Conservation (phyloP, 495 filamentous ascomycete genomes). For the Penicillium paxilli region DNA sequence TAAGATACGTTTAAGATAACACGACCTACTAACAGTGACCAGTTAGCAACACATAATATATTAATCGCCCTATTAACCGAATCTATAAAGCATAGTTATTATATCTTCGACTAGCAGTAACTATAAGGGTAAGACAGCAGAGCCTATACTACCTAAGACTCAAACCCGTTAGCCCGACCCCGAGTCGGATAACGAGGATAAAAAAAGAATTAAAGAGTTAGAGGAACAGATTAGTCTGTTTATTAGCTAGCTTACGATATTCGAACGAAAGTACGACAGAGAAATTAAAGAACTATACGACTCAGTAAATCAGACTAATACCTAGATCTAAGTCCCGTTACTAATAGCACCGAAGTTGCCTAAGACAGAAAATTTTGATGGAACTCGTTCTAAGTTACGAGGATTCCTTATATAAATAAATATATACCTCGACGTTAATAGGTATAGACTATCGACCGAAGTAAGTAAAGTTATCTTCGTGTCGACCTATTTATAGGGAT, state of each 20-base stretch:
- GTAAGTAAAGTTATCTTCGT: neutral
- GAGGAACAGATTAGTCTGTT: no score
- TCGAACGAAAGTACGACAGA: neutral
- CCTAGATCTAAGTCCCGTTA: neutral
- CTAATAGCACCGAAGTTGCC: neutral
- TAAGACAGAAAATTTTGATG: neutral
- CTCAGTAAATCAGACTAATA: neutral
- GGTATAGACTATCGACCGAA: neutral
- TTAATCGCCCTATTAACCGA: neutral
- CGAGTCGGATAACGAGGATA: neutral
- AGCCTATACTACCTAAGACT: neutral
- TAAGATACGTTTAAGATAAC: no score
- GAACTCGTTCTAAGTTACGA: neutral
- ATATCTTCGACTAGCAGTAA: neutral
- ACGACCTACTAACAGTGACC: neutral
- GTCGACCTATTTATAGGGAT: neutral
- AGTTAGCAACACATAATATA: neutral
- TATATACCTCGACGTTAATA: neutral
- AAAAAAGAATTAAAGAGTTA: neutral
- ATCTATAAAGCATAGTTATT: neutral
- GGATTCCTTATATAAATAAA: neutral
- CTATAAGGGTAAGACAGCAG: neutral
- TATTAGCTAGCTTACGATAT: neutral
- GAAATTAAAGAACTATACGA: neutral
- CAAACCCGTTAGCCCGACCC: neutral